Evolutionary conservation across 2,329 filamentous ascomycete species (phyloP).

Genomic region (Lizonia empirigonia): DNA sequence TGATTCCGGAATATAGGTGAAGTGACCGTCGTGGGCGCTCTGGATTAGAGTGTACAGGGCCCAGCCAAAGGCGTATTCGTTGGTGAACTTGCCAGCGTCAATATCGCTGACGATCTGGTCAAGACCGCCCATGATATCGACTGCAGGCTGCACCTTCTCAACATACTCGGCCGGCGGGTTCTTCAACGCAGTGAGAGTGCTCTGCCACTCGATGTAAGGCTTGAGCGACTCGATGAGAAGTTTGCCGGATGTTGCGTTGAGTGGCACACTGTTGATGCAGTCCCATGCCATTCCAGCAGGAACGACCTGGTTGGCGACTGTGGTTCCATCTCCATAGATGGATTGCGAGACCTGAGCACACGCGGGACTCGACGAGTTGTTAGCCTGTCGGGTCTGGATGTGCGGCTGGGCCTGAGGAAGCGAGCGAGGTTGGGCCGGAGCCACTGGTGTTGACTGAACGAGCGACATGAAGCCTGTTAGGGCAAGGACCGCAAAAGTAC

Average conservation of each 20-base stretch:
- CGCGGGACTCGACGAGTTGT: constrained; percentile 29
- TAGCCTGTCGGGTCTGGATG: constrained; percentile 30
- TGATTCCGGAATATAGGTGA: constrained; percentile 60
- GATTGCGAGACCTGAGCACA: constrained; percentile 44
- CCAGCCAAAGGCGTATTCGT: constrained; percentile 54
- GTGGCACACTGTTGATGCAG: constrained; percentile 53
- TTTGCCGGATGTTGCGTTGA: constrained; percentile 51
- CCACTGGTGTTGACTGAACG: constrained; percentile 34
- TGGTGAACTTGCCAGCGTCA: constrained; percentile 44
- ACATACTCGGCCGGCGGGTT: constrained; percentile 54
- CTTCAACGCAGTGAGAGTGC: constrained; percentile 51
- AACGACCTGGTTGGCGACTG: constrained; percentile 32
- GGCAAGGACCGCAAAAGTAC: constrained; percentile 25
- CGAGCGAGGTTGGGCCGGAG: constrained; percentile 18
- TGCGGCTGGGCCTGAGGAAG: constrained; percentile 20
- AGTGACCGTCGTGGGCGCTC: constrained; percentile 69
- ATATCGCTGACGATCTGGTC: constrained; percentile 49
- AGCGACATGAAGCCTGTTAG: constrained; percentile 31
- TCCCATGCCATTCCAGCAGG: constrained; percentile 53
- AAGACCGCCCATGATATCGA: constrained; percentile 52
- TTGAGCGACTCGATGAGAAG: constrained; percentile 48
- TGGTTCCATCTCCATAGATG: constrained; percentile 30
- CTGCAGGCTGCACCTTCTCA: constrained; percentile 52
- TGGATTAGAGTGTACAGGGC: constrained; percentile 61
- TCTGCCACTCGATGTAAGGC: constrained; percentile 56